Base-by-base conservation (phyloP, 768 basidiomycete genomes). In the Boletus vinaceobasis region DNA sequence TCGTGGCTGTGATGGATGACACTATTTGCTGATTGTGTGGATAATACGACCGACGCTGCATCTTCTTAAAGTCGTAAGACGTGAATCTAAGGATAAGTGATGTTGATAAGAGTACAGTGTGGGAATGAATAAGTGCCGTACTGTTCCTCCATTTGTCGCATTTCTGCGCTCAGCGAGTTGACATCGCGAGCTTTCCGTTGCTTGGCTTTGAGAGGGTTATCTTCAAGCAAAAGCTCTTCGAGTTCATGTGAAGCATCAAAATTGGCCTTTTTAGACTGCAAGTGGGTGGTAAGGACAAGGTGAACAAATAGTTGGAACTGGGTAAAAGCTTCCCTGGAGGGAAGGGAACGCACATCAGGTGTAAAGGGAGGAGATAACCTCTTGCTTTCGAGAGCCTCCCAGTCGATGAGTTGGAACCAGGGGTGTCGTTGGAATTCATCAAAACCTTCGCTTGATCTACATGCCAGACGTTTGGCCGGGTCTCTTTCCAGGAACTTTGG, bases 81-180 rank as follows among this genome's bases (percentile, higher is more conserved):
- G 87, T 87, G 71, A 97, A 97, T 71, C 93, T 96, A 61, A 15
- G 27, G 26, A 39, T 42, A 35, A 19, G 14, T 33, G 19, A 48
- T 43, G 11, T 43, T 58, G 21, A 58, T 46, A 56, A 10, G 40
- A 15, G 19, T 1, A 33, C 2, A 23, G 32, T 15, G 31, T 0
- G 6, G 11, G 19, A 48, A 23, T 1, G 39, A 50, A 48, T 23
- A 19, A 39, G 36, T 1, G n/a, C 74, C 82, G 56, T 65, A 98
- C 94, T 96, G 94, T 69, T 98, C 94, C 73, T 99, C 97, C 94
- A 98, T 97, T 74, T 93, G 87, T 56, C 90, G 78, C 91, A 95
- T 94, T 71, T 99, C 97, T 0, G 83, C 81, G 57, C 88, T 92
- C 48, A 99, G 73, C 53, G 84, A 86, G 56, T 77, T 82, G 50